Base-by-base conservation (phyloP, 495 filamentous ascomycete species). In the Xylaria scruposa region DNA sequence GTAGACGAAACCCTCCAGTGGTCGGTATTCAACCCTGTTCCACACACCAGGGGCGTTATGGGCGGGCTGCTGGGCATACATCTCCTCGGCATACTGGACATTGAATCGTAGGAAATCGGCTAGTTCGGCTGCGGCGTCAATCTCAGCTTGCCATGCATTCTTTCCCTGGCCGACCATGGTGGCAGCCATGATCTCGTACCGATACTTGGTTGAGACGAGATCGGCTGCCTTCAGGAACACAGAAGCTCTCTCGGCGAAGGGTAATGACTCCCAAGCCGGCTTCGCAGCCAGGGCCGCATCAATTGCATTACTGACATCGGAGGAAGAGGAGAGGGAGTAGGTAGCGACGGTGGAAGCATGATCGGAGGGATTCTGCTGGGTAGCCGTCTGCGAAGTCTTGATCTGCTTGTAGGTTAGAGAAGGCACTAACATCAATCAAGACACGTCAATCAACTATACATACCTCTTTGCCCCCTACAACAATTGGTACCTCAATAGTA, bases 121-220 rank as follows among this genome's bases (percentile, higher is more conserved):
- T 53, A 97, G 83, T 85, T 98, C 95, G 2, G 95, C 95, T 4
- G 95, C 95, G 31, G 95, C 90, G 81, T 98, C 94, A 74, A 98
- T 97, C 88, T 98, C 94, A 24, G 94, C 94, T 80, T 98, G 94
- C 93, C 93, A 97, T 31, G 92, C 92, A 81, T 97, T 97, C 87
- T 98, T 98, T 73, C 94, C 94, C 81, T 98, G 94, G 40, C 94
- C 94, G 29, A 97, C 86, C 88, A 98, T 97, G 9, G 94, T 98
- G 47, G 94, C 88, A 8, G 95, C 94, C 91, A 97, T 95, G 68
- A 98, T 85, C 70, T 96, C 92, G 80, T 97, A 97, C 75, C 94
- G 89, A 83, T 98, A 97, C 81, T 97, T 97, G 72, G 89, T 90
- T 44, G 92, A 84, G 76, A 98, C 90, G 68, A 98, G 83, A 78